These are phyloP conservation scores for Carallia pectinifolia DNA, from an alignment of 345 rosid genomes.

Conservation along the genomic window DNA sequence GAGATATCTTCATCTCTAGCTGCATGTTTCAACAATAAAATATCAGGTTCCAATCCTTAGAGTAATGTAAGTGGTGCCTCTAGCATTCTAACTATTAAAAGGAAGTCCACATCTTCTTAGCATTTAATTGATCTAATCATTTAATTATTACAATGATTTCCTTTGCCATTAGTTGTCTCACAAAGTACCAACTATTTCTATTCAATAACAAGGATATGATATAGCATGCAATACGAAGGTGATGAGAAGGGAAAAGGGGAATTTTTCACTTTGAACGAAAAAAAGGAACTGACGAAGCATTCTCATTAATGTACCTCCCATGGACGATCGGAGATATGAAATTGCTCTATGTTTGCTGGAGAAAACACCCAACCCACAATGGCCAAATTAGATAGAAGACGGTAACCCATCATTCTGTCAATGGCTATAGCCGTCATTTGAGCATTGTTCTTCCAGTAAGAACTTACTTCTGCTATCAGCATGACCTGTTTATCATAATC, in stretches of 20 bases:
- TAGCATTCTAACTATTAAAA: too few species aligned
- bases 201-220: too few species aligned
- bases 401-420: slow-evolving; percentile 99
- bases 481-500: slow-evolving; percentile 76
- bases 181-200: too few species aligned
- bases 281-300: neutral
- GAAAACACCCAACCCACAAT: slow-evolving; percentile 96
- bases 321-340: slow-evolving; percentile 79
- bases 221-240: too few species aligned
- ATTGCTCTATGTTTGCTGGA: slow-evolving; percentile 65
- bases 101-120: too few species aligned
- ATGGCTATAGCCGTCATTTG: slow-evolving; percentile 89
- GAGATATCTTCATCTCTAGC: too few species aligned
- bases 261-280: neutral
- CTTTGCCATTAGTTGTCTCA: too few species aligned
- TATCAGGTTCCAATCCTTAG: too few species aligned
- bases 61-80: too few species aligned
- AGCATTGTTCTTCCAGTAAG: slow-evolving; percentile 76
- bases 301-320: slow-evolving; percentile 72
- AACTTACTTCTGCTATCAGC: slow-evolving; percentile 77
- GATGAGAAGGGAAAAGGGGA: neutral
- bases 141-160: too few species aligned
- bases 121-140: too few species aligned
- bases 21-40: too few species aligned
- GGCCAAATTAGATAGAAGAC: slow-evolving; percentile 89